Conservation (phyloP, 2,329 filamentous ascomycete genomes). For the Acrodontium crateriforme region DNA sequence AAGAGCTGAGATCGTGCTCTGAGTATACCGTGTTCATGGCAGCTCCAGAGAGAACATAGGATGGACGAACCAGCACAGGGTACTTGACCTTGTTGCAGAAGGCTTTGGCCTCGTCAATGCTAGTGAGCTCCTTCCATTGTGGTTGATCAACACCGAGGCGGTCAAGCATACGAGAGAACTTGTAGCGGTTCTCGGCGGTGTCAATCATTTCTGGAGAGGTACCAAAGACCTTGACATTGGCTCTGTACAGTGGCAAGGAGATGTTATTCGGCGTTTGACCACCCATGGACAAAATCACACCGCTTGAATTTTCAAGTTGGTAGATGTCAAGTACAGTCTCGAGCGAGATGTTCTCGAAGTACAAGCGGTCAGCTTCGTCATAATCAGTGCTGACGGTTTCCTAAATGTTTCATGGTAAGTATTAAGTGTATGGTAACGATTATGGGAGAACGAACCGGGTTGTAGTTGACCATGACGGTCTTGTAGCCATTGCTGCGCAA, state of each 20-base stretch:
- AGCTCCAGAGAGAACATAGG: conserved; percentile 90
- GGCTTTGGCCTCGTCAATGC: conserved; percentile 72
- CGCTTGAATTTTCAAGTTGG: conserved; percentile 66
- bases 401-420: conserved; percentile 43
- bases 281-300: conserved; percentile 89
- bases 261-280: conserved; percentile 98
- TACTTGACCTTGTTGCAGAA: conserved; percentile 87
- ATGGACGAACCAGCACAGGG: conserved; percentile 86
- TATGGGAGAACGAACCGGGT: not conserved
- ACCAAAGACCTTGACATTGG: conserved; percentile 83
- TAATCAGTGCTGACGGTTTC: conserved; percentile 86
- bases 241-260: conserved; percentile 71
- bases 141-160: conserved; percentile 91
- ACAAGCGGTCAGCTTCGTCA: conserved; percentile 84
- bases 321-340: conserved; percentile 92
- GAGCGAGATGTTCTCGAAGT: conserved; percentile 89
- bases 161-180: conserved; percentile 97
- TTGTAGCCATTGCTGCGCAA: conserved; percentile 73
- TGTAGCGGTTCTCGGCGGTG: conserved; percentile 91
- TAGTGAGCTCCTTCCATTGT: conserved; percentile 94
- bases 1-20: conserved; percentile 76
- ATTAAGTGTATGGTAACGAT: not conserved
- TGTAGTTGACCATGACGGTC: conserved; percentile 82
- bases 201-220: conserved; percentile 99
- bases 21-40: conserved; percentile 99